Conservation (phyloP, 306 rosid genomes). For the Begonia fuchsioides region DNA sequence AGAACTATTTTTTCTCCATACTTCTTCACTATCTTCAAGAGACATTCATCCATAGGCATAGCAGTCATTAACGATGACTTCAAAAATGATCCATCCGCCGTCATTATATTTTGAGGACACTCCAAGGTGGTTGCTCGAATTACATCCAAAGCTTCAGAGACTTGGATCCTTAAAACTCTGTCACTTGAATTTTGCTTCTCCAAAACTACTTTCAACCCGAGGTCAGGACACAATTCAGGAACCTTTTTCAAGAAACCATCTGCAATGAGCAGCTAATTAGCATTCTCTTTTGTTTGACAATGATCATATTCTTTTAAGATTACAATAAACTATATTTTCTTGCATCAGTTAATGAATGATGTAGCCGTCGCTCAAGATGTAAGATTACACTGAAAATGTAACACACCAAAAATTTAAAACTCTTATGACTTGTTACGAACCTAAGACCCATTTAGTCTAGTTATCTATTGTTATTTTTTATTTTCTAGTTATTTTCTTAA, state of each 20-base stretch:
- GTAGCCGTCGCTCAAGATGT: too few species aligned
- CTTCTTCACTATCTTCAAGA: slow-evolving; percentile 40
- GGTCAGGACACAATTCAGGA: slow-evolving; percentile 15
- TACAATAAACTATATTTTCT: not conserved
- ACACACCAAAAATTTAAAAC: too few species aligned
- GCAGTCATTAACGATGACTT: slow-evolving; percentile 23
- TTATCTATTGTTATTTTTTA: too few species aligned
- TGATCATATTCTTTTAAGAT: slow-evolving; percentile 10
- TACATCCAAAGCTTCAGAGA: slow-evolving; percentile 45
- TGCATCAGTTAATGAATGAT: too few species aligned
- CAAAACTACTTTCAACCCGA: slow-evolving; percentile 66
- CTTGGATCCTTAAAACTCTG: slow-evolving; percentile 30
- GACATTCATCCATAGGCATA: slow-evolving; percentile 46
- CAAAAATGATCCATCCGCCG: slow-evolving; percentile 20
- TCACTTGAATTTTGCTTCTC: slow-evolving; percentile 24
- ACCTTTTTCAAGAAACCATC: slow-evolving; percentile 25
- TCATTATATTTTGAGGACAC: slow-evolving; percentile 22
- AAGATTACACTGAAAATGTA: too few species aligned
- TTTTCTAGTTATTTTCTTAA: too few species aligned
- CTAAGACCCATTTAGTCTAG: too few species aligned
- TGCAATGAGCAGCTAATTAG: slow-evolving; percentile 11
- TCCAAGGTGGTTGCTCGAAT: slow-evolving; percentile 44
- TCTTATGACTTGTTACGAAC: too few species aligned
- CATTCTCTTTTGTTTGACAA: not conserved
- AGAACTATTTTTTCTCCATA: slow-evolving; percentile 51